These are phyloP conservation scores for Ichthyophthirius multifiliis DNA, from an alignment of 169 alveolate genomes.

Conservation along the genomic window DNA sequence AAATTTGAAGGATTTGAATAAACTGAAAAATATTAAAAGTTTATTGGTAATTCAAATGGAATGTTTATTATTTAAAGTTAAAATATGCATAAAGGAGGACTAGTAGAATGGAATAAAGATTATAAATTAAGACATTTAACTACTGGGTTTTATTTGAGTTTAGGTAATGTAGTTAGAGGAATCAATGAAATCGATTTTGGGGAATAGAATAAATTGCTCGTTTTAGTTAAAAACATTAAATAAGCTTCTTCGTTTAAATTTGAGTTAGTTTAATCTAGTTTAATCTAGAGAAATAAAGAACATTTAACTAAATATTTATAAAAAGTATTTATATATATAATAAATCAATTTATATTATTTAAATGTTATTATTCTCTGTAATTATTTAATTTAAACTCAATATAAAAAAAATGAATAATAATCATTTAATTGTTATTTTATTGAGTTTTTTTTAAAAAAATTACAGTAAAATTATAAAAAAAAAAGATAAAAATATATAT, in stretches of 20 bases:
- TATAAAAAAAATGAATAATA: too few relatives aligned
- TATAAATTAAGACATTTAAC: constrained; percentile 37
- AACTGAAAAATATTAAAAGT: constrained; percentile 32
- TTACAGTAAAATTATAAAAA: too few relatives aligned
- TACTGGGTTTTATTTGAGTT: constrained; percentile 3
- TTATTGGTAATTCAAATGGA: constrained; percentile 40
- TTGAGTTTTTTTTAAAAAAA: too few relatives aligned
- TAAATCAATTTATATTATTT: too few relatives aligned
- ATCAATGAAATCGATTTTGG: neutral
- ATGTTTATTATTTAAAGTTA: constrained; percentile 27
- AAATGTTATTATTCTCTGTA: too few relatives aligned
- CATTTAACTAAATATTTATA: neutral
- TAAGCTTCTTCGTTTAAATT: constrained; percentile 20
- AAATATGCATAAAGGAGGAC: constrained; percentile 31
- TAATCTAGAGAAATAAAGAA: neutral
- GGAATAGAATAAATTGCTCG: neutral
- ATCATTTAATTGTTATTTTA: too few relatives aligned
- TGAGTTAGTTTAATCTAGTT: constrained; percentile 23
- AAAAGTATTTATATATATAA: too few relatives aligned
- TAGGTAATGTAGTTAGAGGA: neutral
- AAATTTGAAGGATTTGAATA: constrained; percentile 25
- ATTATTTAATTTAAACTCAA: too few relatives aligned
- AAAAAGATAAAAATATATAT: too few relatives aligned
- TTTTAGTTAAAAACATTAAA: neutral
- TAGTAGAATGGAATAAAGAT: constrained; percentile 28